phyloP scores from a whole-genome alignment of 371 early-diverging fungal species.

The Lichtheimia ramosa region DNA sequence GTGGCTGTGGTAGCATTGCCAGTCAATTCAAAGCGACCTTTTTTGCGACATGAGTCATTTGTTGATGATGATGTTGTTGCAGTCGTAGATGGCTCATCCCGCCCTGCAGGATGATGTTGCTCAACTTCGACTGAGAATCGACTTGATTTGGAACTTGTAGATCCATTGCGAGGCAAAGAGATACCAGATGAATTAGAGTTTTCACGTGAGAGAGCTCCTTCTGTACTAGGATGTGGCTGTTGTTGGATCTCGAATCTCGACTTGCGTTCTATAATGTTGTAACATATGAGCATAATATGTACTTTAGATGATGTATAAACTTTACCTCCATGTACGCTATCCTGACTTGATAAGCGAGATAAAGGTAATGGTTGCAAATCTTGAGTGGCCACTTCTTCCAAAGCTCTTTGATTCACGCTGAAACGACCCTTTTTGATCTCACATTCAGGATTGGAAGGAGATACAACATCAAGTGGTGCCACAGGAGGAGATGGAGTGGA shows the following conservation, averaged over 20 bases:
- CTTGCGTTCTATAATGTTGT: constrained; percentile 15
- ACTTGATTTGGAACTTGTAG: constrained; percentile 22
- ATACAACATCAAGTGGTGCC: not conserved
- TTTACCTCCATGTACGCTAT: constrained; percentile 15
- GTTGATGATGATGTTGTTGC: not conserved
- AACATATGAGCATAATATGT: not conserved
- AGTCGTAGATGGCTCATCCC: not conserved
- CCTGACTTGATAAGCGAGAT: constrained; percentile 14
- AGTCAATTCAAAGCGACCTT: constrained; percentile 44
- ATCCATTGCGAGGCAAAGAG: constrained; percentile 18
- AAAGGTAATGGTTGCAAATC: constrained; percentile 10
- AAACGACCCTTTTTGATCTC: constrained; percentile 66
- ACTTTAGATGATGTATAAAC: not conserved
- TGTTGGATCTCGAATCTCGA: constrained; percentile 24
- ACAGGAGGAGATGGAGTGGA: constrained; percentile 1
- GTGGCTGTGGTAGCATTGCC: constrained; percentile 12
- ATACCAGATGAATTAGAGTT: constrained; percentile 36
- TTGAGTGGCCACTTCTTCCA: not conserved
- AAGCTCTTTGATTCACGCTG: constrained; percentile 45
- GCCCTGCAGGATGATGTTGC: constrained; percentile 5
- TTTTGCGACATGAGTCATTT: constrained; percentile 32
- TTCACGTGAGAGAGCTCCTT: constrained; percentile 33
- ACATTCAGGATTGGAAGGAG: constrained; percentile 9
- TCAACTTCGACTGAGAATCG: constrained; percentile 26
- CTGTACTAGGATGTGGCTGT: constrained; percentile 6